Evolutionary conservation across 108 stramenopile genomes (phyloP), one percentile per base, ranked within the genome.

Genomic region (Aureococcus anophagefferens): DNA sequence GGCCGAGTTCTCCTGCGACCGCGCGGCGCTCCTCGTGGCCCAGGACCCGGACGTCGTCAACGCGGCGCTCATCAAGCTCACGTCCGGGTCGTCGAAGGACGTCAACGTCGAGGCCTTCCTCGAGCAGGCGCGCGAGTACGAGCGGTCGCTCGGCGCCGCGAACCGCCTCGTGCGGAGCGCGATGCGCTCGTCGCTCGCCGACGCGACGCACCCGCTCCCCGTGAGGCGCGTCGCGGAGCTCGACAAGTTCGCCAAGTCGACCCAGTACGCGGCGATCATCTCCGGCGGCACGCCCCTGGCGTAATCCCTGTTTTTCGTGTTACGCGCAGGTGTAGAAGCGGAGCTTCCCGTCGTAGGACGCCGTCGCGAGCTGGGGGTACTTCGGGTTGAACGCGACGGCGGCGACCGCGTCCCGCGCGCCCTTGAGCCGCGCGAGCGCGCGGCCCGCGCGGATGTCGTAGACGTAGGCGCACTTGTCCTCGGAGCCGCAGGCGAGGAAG

Each of bases 1-100:
- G 1, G 90, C 90, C 3, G 90, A 90, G 78, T 87, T 86, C 72
- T 76, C 86, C 35, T 90, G 90, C 71, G 90, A 90, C 69, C 80
- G 88, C 9, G 88, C 87, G 0, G 84, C 88, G 14, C 46, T 89
- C 62, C 68, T 90, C 28, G 90, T 90, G 18, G 72, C 84, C 0
- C 87, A 88, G 68, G 90, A 90, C 75, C 72, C 83, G 29, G 62
- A 74, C 35, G 76, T 88, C 7, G 90, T 89, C 40, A 74, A 80
- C 7, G 80, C 81, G 37, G 82, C 88, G 21, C 72, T 89, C 77
- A 67, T 90, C 30, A 89, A 90, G 73, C 73, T 90, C 30, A 80
- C 84, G 69, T 84, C 85, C 16, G 89, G 89, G 9, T 85, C 84
- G 9, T 51, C 75, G 17, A 69, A 72, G 16, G 71, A 70, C 21